A percentile compares a stretch with the other conserved stretches of the same genome.
Evolutionary conservation across 805 yeast genomes (phyloP).

Genomic region (Helenozyma rhizophorensis): DNA sequence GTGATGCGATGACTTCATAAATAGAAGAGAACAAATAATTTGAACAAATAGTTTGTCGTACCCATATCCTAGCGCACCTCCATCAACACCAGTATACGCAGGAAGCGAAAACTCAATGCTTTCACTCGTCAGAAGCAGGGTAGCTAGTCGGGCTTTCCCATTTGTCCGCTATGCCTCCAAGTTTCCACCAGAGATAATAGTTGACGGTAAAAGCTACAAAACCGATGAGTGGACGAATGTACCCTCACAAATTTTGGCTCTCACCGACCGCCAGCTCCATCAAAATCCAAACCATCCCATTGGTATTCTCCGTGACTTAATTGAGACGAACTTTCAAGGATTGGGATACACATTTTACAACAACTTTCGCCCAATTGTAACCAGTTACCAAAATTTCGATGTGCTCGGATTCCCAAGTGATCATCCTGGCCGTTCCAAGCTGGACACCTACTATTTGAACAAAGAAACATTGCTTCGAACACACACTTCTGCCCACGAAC

Average conservation of each 20-base stretch:
- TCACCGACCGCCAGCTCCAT: conserved; percentile 73
- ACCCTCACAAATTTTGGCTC: conserved; percentile 63
- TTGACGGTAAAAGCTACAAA: conserved; percentile 49
- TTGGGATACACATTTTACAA: conserved; percentile 76
- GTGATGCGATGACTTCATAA: conserved; percentile 32
- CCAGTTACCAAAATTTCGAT: conserved; percentile 83
- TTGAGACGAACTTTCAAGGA: conserved; percentile 62
- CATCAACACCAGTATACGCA: no score
- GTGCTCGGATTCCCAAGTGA: conserved; percentile 85
- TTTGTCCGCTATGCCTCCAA: conserved; percentile 2
- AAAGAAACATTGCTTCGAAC: conserved; percentile 71
- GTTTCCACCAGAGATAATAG: conserved; percentile 26
- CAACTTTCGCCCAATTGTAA: conserved; percentile 78
- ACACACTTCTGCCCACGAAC: conserved; percentile 96
- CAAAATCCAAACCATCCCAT: conserved; percentile 77
- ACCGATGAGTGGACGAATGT: conserved; percentile 84
- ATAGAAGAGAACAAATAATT: not conserved
- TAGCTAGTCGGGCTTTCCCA: not conserved
- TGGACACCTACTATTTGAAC: conserved; percentile 91
- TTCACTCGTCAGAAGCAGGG: no score
- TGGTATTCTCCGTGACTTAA: conserved; percentile 72
- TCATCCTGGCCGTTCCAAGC: conserved; percentile 89
- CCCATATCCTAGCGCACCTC: no score
- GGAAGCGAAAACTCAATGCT: no score
- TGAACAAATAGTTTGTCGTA: not conserved